phyloP scores from a whole-genome alignment of 129 eudicot species.

The Calendula officinalis region DNA sequence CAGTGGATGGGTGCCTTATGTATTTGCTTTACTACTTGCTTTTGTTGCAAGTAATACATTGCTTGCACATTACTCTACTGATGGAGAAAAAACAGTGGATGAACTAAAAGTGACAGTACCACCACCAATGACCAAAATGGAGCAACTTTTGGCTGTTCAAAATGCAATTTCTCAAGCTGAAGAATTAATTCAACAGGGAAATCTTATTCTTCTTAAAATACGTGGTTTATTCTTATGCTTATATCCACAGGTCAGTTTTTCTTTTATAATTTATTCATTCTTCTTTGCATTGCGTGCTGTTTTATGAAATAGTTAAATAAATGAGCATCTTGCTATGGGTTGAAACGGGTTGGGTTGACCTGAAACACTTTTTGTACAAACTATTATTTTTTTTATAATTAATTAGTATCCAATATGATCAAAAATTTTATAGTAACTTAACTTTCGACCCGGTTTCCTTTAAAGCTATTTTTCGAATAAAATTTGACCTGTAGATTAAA shows the following conservation, averaged over 20 bases:
- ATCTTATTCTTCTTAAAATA: constrained; percentile 68
- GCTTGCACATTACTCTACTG: constrained; percentile 41
- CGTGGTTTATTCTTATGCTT: constrained; percentile 76
- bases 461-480: too few relatives aligned
- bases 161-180: constrained; percentile 88
- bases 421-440: too few relatives aligned
- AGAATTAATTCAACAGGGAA: constrained; percentile 82
- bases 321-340: too few relatives aligned
- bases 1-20: constrained; percentile 87
- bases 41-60: constrained; percentile 58
- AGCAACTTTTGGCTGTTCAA: constrained; percentile 95
- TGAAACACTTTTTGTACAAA: too few relatives aligned
- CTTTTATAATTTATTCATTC: neutral
- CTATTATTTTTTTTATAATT: too few relatives aligned
- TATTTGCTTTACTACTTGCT: constrained; percentile 45
- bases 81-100: constrained; percentile 43
- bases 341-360: too few relatives aligned
- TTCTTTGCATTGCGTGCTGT: neutral
- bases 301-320: too few relatives aligned
- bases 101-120: constrained; percentile 80
- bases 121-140: constrained; percentile 85
- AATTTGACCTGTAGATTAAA: too few relatives aligned
- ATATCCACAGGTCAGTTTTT: constrained; percentile 68
- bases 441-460: too few relatives aligned
- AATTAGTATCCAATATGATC: too few relatives aligned